These are phyloP conservation scores for Phylloporus sp. DNA, from an alignment of 768 basidiomycete species.

Conservation along the genomic window DNA sequence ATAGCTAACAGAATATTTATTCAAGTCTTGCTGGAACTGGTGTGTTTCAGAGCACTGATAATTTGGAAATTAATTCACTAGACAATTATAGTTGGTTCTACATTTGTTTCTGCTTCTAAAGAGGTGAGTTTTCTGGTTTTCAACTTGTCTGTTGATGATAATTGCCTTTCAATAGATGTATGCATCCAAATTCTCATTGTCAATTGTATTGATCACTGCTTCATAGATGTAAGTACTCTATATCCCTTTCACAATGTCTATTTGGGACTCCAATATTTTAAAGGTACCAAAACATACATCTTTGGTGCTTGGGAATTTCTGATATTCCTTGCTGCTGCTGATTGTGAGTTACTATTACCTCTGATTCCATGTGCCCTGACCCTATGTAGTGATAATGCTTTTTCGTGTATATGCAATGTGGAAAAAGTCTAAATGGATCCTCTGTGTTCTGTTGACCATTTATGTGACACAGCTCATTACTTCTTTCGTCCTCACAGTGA, in stretches of 20 bases:
- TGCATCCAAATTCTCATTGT: background rate
- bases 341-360: background rate
- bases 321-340: background rate
- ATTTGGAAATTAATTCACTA: background rate
- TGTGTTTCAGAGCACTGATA: background rate
- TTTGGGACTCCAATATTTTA: background rate
- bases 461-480: background rate
- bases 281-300: background rate
- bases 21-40: background rate
- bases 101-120: background rate
- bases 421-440: background rate
- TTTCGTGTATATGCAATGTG: background rate
- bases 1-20: background rate
- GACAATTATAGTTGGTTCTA: background rate
- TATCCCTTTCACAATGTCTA: no score
- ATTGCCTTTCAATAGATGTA: no score
- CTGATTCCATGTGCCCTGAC: background rate
- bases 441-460: background rate
- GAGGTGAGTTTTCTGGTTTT: background rate
- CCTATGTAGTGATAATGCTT: background rate
- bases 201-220: background rate
- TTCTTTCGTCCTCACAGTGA: background rate
- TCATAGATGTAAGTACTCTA: background rate
- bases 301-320: accelerated
- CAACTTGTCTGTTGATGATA: background rate